Percentiles rank a stretch among this genome's conserved stretches.
Evolutionary conservation across 371 early-diverging fungal species (phyloP).

Genomic region (Mucor plumbeus): DNA sequence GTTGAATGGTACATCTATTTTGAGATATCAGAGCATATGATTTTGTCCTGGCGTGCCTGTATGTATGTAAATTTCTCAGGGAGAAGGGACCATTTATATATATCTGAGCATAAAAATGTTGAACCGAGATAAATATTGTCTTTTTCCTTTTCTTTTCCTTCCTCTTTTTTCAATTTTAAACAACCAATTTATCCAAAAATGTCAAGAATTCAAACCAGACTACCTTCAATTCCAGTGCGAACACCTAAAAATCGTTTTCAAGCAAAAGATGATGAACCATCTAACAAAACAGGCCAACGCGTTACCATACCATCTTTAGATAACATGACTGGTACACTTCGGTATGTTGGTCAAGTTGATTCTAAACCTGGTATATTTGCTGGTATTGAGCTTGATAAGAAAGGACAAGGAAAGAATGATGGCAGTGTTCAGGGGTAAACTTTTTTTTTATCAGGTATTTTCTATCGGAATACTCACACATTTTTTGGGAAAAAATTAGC

Average conservation of each 20-base stretch:
- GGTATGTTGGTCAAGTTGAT: conserved; percentile 48
- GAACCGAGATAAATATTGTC: background rate
- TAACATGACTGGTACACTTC: conserved; percentile 57
- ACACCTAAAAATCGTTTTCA: conserved; percentile 15
- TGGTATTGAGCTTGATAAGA: conserved; percentile 69
- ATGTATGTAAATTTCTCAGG: background rate
- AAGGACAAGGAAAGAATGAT: conserved; percentile 80
- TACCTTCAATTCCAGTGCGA: conserved; percentile 22
- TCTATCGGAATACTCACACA: background rate
- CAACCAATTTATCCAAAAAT: background rate
- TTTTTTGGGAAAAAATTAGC: conserved; percentile 15
- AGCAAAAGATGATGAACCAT: conserved; percentile 10
- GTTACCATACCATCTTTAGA: conserved; percentile 26
- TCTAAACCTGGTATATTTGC: conserved; percentile 73
- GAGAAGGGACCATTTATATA: background rate
- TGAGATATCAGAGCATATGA: background rate
- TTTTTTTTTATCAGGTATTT: background rate
- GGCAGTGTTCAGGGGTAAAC: conserved; percentile 72
- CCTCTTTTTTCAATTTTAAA: background rate
- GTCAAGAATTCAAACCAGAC: conserved; percentile 12
- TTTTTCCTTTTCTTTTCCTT: background rate
- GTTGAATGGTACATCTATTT: background rate
- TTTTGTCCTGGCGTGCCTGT: background rate
- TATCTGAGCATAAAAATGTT: background rate
- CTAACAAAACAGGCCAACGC: conserved; percentile 29